A percentile compares a stretch with the other conserved stretches of the same genome.
Conservation (phyloP, 2,329 filamentous ascomycete species). For the Akanthomyces uredinophilus region DNA sequence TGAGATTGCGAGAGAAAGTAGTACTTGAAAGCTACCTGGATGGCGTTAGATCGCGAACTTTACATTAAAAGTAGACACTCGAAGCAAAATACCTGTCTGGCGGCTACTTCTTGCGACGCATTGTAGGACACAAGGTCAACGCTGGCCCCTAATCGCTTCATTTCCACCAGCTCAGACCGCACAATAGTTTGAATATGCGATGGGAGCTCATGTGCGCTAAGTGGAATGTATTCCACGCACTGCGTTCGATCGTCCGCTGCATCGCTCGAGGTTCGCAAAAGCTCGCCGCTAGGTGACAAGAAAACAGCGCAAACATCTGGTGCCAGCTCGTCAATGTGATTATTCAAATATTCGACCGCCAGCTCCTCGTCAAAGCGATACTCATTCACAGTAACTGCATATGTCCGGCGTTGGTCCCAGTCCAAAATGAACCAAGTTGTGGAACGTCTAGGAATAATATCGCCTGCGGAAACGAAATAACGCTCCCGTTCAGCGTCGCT, state of each 20-base stretch:
- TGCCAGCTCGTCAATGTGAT: not conserved
- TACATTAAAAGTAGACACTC: too few relatives aligned
- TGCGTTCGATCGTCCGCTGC: too few relatives aligned
- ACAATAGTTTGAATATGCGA: slow-evolving; percentile 18
- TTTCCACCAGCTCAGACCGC: slow-evolving; percentile 14
- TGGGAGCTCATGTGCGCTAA: not conserved
- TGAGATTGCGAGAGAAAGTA: slow-evolving; percentile 23
- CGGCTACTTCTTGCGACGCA: too few relatives aligned
- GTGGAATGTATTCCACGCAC: not conserved
- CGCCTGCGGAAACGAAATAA: not conserved
- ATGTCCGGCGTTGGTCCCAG: not conserved
- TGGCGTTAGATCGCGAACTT: too few relatives aligned
- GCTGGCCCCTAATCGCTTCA: slow-evolving; percentile 24
- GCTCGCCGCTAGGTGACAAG: not conserved
- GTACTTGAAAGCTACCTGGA: slow-evolving; percentile 26
- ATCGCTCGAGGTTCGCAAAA: not conserved
- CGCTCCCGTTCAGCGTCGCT: too few relatives aligned
- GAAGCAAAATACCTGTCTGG: too few relatives aligned
- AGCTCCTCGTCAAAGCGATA: not conserved
- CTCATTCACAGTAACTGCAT: not conserved
- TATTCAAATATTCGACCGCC: not conserved
- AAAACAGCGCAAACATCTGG: not conserved
- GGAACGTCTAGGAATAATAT: not conserved
- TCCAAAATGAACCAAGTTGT: not conserved
- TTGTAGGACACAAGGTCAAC: slow-evolving; percentile 22